These are phyloP conservation scores for Debaryomyces sp. DNA, from an alignment of 1,139 yeast genomes.

Conservation along the genomic window DNA sequence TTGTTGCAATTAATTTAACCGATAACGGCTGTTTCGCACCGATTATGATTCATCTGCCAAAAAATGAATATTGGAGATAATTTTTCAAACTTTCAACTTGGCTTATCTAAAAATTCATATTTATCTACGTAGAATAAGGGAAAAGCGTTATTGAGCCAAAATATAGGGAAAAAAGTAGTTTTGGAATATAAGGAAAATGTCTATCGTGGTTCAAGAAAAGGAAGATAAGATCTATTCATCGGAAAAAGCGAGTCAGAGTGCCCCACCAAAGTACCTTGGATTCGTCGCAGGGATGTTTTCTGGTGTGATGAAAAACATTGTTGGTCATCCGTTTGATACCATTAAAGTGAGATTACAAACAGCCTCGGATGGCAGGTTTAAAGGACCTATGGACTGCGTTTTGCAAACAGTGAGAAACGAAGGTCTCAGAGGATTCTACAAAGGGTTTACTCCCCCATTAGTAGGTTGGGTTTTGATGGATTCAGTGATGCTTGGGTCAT, in stretches of 20 bases:
- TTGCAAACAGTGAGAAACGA: conserved; percentile 70
- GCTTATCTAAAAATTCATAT: not conserved
- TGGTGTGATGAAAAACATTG: conserved; percentile 83
- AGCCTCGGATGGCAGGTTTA: conserved; percentile 67
- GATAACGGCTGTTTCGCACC: conserved; percentile 7
- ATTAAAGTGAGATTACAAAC: conserved; percentile 88
- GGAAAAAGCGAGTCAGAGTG: conserved; percentile 6
- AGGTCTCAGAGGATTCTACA: conserved; percentile 76
- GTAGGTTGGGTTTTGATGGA: conserved; percentile 96
- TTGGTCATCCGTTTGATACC: conserved; percentile 94
- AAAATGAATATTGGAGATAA: not conserved
- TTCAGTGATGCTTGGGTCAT: conserved; percentile 82
- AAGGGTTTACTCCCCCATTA: conserved; percentile 90
- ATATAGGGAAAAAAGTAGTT: not conserved
- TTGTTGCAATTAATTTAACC: not conserved
- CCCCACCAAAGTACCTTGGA: conserved; percentile 65
- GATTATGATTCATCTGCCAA: not conserved
- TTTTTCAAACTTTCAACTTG: not conserved
- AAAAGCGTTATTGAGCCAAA: not conserved
- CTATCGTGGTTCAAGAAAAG: conserved; percentile 31
- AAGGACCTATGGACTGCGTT: conserved; percentile 83
- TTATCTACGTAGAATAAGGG: not conserved
- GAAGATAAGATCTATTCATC: conserved; percentile 23
- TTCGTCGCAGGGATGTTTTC: conserved; percentile 88
- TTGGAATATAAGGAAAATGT: conserved; percentile 18